Base-by-base conservation (phyloP, 352 stramenopile genomes). In the Phytophthora constricta region DNA sequence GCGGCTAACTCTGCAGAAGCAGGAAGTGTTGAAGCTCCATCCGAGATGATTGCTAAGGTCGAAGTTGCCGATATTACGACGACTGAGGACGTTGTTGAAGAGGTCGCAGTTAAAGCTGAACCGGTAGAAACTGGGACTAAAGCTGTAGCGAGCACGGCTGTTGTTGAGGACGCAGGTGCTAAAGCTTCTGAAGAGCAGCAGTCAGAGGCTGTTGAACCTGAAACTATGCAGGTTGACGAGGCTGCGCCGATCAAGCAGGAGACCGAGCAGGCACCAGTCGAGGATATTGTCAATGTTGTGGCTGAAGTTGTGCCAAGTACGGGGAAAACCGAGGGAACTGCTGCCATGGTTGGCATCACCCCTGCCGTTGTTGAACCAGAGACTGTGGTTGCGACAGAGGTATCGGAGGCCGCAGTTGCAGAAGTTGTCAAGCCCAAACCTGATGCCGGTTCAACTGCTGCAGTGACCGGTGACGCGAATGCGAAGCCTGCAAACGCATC, bases 101-200 rank as follows among this genome's bases (percentile, higher is more conserved):
- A 45, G 28, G 17, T 22, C 4, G 2, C 23, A 14, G 7, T 10
- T 9, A 42, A 62, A 27, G 42, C 27, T 33, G 51, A 58, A 45
- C 2, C 37, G 17, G 17, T n/a, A 45, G 37, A 45, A 45, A 19
- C 4, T 45, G 37, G 4, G 10, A 8, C 37, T 16, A 19, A 45
- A 19, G 65, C 56, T 17, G 68, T 54, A 19, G 54, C 17, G n/a
- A n/a, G n/a, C n/a, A n/a, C n/a, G 13, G 31, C 31, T 31, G 37
- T 25, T 50, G 23, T 13, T 45, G 47, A 51, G 5, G 56, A 62
- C 17, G 14, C 51, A 49, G 25, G 43, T 1, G 17, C 17, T 45
- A 14, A 16, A 8, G n/a, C 11, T 45, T 19, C 37, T 20, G 37
- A 14, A 20, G 17, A 19, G 37, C 31, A 37, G 13, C 31, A 37